Evolutionary conservation across 2,329 filamentous ascomycete species (phyloP), one percentile per base, ranked within the genome.

Genomic region (Xylogone sp.): DNA sequence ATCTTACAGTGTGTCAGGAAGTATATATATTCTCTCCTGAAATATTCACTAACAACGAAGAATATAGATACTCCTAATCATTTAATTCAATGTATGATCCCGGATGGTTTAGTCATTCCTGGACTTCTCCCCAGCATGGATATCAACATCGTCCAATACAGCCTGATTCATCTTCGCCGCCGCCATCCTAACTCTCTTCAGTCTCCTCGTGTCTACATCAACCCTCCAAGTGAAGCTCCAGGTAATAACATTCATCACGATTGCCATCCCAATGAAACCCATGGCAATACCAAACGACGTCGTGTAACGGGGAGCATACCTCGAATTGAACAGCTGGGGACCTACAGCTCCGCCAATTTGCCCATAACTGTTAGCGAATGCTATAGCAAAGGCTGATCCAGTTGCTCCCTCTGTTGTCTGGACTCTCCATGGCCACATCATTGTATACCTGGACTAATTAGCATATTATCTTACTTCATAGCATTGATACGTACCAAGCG

Each of bases 391-490:
- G 1, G 75, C 75, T 0, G 75, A 76, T 0, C 75, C 75, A 0
- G 75, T 78, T 1, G 75, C 71, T 2, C 71, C 56, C 43, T 64
- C 67, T 0, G 70, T 76, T 2, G 73, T 76, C 60, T 75, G 74
- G 0, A 75, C 73, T 3, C 75, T 69, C 75, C 75, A 77, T 10
- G 75, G 75, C 75, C 75, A 75, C 75, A 78, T 78, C 52, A 76
- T 67, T 0, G 75, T 72, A 54, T 68, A 78, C 69, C 6, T 45
- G 5, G 8, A 39, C n/a, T 5, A 9, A 16, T 13, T 39, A 39
- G 5, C 4, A 39, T 13, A 39, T 39, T 39, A 13, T 39, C 4
- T 18, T 18, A 39, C 8, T n/a, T 16, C n/a, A 39, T 39, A 13
- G 5, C 4, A 4, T 39, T 7, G 13, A 39, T 39, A 5, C 34